phyloP scores from a whole-genome alignment of 1,139 yeast genomes.

The Kluyveromyces marxianus region DNA sequence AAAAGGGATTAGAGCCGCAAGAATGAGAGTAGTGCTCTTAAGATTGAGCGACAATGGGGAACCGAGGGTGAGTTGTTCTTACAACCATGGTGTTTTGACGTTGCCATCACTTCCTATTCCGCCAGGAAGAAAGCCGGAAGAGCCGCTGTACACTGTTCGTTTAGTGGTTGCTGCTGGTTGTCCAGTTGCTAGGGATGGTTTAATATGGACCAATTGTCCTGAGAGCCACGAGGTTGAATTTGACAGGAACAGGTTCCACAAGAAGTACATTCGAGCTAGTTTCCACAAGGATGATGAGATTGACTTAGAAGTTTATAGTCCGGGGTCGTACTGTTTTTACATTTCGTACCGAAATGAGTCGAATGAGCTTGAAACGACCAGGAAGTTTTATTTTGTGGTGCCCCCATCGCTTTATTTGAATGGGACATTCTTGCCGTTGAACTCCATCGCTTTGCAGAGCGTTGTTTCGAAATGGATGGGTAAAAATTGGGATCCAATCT shows the following conservation, averaged over 20 bases:
- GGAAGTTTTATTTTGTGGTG: constrained; percentile 66
- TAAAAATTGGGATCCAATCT: constrained; percentile 61
- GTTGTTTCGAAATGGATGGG: constrained; percentile 93
- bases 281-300: constrained; percentile 56
- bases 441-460: constrained; percentile 77
- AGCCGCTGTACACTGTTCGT: constrained; percentile 47
- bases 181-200: constrained; percentile 60
- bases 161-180: constrained; percentile 71
- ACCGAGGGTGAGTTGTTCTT: constrained; percentile 38
- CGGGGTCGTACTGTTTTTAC: constrained; percentile 76
- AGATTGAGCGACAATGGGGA: constrained; percentile 49
- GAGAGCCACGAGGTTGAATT: constrained; percentile 37
- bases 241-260: constrained; percentile 47
- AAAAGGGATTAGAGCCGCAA: neutral
- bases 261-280: constrained; percentile 40
- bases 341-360: constrained; percentile 40
- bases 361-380: constrained; percentile 38
- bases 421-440: constrained; percentile 55
- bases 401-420: constrained; percentile 66
- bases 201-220: constrained; percentile 72
- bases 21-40: constrained; percentile 35
- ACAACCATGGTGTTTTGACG: constrained; percentile 53
- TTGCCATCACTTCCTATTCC: constrained; percentile 54
- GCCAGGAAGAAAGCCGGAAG: constrained; percentile 33
- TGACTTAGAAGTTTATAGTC: constrained; percentile 53